Base-by-base conservation (phyloP, 345 rosid genomes). In the Hypericum perforatum region DNA sequence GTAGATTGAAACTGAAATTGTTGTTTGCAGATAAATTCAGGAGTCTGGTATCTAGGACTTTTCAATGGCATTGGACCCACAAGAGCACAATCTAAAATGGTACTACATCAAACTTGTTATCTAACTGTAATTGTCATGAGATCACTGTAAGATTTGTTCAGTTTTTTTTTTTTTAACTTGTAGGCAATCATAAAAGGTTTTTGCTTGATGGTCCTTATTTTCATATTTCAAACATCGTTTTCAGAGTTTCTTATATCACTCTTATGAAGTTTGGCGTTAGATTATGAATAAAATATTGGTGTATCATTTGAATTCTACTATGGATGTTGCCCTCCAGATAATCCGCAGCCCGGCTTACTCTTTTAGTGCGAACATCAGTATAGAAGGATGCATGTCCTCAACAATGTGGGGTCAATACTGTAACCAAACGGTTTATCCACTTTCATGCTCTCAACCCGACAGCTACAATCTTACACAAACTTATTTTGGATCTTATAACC, bases 51-150 rank as follows among this genome's bases (percentile, higher is more conserved):
- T 64, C 70, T 87, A 52, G 96, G 96, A 59, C 84, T 87, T 68
- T 91, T 91, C 63, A 91, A 91, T 22, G 98, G 98, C 41, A 63
- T 85, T 65, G 98, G 98, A 47, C 76, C 80, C 66, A 69, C 77
- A 38, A 85, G 89, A 68, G 74, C 98, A 40, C 96, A 85, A 49
- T 85, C 84, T 49, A 87, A 87, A 74, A 91, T 91, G 98, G 98
- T 91, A 78, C 48, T n/a, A 11, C 64, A 39, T n/a, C n/a, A 45
- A 65, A 43, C 42, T 48, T 14, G 43, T 38, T 15, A 43, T 37
- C 43, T 32, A 22, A 16, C 16, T 16, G 49, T 47, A 43, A 15
- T 40, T 49, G 15, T 10, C 16, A 2, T 10, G 42, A 39, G 39
- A 39, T 39, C 53, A 38, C 39, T 45, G 49, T 29, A 8, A 13